Evolutionary conservation across 352 stramenopile genomes (phyloP).

Genomic region (Phytophthora cryptogea): DNA sequence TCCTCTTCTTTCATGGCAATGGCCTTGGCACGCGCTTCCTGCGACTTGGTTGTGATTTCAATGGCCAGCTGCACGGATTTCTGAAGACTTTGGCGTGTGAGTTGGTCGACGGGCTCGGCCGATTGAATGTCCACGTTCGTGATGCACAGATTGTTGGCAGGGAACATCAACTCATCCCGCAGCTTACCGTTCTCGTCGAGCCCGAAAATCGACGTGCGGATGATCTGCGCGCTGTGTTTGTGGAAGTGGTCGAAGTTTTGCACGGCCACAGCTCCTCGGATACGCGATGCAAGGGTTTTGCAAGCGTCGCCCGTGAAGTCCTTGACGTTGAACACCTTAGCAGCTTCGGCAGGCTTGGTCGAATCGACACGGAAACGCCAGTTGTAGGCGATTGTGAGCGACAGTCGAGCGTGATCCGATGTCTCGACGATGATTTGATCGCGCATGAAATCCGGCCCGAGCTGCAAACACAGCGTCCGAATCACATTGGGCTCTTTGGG

Average conservation of each 20-base stretch:
- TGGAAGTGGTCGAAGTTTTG: slow-evolving; percentile 85
- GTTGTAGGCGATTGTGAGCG: slow-evolving; percentile 84
- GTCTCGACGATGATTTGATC: slow-evolving; percentile 87
- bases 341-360: slow-evolving; percentile 51
- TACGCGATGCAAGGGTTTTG: slow-evolving; percentile 79
- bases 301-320: slow-evolving; percentile 83
- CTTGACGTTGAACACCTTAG: slow-evolving; percentile 83
- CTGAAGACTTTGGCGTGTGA: slow-evolving; percentile 77
- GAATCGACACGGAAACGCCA: slow-evolving; percentile 78
- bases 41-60: slow-evolving; percentile 85
- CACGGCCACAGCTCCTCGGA: slow-evolving; percentile 72
- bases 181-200: slow-evolving; percentile 61
- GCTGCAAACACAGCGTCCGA: slow-evolving; percentile 76
- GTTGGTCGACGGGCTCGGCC: slow-evolving; percentile 71
- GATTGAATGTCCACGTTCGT: slow-evolving; percentile 87
- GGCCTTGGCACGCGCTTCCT: slow-evolving; percentile 78
- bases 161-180: slow-evolving; percentile 61
- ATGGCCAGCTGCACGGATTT: slow-evolving; percentile 86
- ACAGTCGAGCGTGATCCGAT: slow-evolving; percentile 74
- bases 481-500: slow-evolving; percentile 84
- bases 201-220: slow-evolving; percentile 79
- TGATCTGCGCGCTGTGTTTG: slow-evolving; percentile 84
- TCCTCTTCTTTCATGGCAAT: slow-evolving; percentile 85
- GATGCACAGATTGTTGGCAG: slow-evolving; percentile 78
- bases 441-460: slow-evolving; percentile 85